These are phyloP conservation scores for Kwoniella europaea DNA, from an alignment of 768 basidiomycete species.

Conservation along the genomic window DNA sequence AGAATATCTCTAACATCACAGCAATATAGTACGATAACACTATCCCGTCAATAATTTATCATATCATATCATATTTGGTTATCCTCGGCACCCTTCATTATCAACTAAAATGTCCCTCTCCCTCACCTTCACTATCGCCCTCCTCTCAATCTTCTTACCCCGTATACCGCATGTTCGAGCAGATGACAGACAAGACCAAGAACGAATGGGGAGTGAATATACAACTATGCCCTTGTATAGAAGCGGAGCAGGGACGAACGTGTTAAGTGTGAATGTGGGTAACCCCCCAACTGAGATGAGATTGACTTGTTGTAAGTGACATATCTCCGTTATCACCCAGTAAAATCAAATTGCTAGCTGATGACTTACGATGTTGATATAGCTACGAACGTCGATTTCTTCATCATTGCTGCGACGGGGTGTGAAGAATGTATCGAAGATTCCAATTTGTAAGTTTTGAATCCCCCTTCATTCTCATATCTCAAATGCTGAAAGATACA, in stretches of 20 bases:
- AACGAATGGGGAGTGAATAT: conserved; percentile 41
- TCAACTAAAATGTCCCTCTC: not conserved
- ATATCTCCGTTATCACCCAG: not conserved
- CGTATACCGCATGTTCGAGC: conserved; percentile 7
- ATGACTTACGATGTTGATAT: not conserved
- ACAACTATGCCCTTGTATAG: conserved; percentile 46
- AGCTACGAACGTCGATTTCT: conserved; percentile 54
- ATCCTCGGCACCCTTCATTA: not conserved
- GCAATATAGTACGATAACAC: too few species aligned
- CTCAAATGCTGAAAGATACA: not conserved
- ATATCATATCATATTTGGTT: too few species aligned
- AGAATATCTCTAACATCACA: too few species aligned
- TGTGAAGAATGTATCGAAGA: conserved; percentile 37
- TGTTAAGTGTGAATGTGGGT: conserved; percentile 39
- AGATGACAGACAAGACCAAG: conserved; percentile 21
- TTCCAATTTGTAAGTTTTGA: conserved; percentile 27
- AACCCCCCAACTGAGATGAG: conserved; percentile 41
- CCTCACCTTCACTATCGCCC: not conserved
- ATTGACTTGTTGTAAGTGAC: conserved; percentile 51
- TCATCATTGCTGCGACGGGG: conserved; percentile 38
- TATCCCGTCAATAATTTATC: too few species aligned
- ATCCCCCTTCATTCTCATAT: not conserved
- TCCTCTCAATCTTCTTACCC: not conserved
- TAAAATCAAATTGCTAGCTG: not conserved
- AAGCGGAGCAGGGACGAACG: conserved; percentile 48